phyloP scores from a whole-genome alignment of 352 stramenopile genomes.

The Pythium insidiosum region DNA sequence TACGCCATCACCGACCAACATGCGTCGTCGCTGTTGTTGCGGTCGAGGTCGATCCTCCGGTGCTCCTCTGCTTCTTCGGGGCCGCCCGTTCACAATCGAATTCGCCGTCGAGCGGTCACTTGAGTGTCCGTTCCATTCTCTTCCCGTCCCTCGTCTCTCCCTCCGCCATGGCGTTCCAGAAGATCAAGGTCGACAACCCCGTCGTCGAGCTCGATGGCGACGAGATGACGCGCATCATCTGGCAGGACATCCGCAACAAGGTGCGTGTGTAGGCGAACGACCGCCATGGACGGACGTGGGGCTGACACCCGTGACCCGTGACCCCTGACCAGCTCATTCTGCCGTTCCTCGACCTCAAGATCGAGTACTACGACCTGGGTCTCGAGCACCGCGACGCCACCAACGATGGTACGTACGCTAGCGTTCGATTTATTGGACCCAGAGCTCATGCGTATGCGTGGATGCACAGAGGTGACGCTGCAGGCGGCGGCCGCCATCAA shows the following conservation, averaged over 20 bases:
- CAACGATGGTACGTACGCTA: conserved; percentile 43
- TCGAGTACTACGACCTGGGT: conserved; percentile 83
- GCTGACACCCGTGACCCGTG: conserved; percentile 9
- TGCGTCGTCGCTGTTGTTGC: not conserved
- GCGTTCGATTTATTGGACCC: not conserved
- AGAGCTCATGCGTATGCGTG: not conserved
- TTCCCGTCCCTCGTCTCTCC: not conserved
- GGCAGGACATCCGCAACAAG: conserved; percentile 53
- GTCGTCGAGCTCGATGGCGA: conserved; percentile 84
- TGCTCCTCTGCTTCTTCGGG: too few species aligned
- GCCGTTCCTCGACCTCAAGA: conserved; percentile 77
- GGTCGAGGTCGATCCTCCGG: too few species aligned
- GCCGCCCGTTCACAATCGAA: too few species aligned
- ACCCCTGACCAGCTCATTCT: conserved; percentile 48
- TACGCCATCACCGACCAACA: not conserved
- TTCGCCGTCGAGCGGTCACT: not conserved
- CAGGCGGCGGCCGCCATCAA: conserved; percentile 74
- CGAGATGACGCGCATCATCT: conserved; percentile 83
- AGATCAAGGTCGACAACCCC: conserved; percentile 72
- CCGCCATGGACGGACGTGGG: not conserved
- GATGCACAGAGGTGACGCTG: conserved; percentile 50
- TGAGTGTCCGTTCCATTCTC: not conserved
- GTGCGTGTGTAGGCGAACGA: conserved; percentile 3
- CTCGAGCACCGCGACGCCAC: conserved; percentile 75
- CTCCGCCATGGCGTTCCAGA: conserved; percentile 21